A percentile compares a stretch with the other conserved stretches of the same genome.
Evolutionary conservation across 805 yeast genomes (phyloP).

Genomic region (Wickerhamomyces xylosicus): DNA sequence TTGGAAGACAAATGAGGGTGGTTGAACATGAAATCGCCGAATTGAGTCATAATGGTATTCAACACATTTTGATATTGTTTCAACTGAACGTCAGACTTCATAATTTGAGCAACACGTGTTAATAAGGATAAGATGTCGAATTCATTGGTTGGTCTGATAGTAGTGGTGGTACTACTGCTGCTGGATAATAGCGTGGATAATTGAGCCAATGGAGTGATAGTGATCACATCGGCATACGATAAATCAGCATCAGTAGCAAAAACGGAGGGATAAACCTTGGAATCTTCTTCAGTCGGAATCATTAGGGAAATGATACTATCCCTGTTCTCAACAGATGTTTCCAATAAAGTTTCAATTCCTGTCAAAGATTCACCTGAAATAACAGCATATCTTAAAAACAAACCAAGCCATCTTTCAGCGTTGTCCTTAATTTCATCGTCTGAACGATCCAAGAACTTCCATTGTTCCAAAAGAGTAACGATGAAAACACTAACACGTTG

Average conservation of each 20-base stretch:
- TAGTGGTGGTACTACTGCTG: no score
- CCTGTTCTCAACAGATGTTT: neutral
- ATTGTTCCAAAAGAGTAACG: slow-evolving; percentile 58
- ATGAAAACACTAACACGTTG: slow-evolving; percentile 42
- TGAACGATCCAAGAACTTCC: slow-evolving; percentile 34
- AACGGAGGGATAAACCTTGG: no score
- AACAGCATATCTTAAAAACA: slow-evolving; percentile 35
- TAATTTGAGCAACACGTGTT: slow-evolving; percentile 25
- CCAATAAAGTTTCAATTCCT: neutral
- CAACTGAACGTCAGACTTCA: slow-evolving; percentile 13
- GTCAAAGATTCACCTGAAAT: slow-evolving; percentile 50
- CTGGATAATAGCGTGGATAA: slow-evolving; percentile 12
- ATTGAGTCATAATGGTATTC: slow-evolving; percentile 29
- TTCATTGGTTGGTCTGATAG: slow-evolving; percentile 27
- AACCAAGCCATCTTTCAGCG: slow-evolving; percentile 37
- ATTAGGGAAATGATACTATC: no score
- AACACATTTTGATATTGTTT: slow-evolving; percentile 19
- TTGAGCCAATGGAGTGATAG: slow-evolving; percentile 20
- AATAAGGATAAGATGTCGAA: slow-evolving; percentile 39
- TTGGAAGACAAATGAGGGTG: slow-evolving; percentile 9
- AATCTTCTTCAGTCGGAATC: slow-evolving; percentile 9
- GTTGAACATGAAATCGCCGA: slow-evolving; percentile 30
- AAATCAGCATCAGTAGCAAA: slow-evolving; percentile 10
- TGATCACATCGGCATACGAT: slow-evolving; percentile 26
- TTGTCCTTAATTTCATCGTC: slow-evolving; percentile 17